phyloP scores from a whole-genome alignment of 768 basidiomycete genomes.

The Candolleomyces efflorescens region DNA sequence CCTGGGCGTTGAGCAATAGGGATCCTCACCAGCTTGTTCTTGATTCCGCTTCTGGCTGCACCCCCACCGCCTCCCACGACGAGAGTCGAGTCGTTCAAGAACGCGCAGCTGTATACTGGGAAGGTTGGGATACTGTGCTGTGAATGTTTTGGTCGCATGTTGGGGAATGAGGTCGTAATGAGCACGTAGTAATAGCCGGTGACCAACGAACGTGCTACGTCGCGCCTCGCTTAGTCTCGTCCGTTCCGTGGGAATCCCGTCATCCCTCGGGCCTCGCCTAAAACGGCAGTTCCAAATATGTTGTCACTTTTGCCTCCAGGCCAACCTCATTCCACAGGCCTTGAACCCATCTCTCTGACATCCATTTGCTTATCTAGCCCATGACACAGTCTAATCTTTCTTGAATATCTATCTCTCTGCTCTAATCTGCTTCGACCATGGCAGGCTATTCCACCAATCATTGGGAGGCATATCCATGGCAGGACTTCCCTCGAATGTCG shows the following conservation, averaged over 20 bases:
- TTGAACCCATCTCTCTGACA: too few species aligned
- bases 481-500: constrained; percentile 50
- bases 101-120: constrained; percentile 86
- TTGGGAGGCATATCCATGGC: not conserved
- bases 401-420: not conserved
- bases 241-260: too few species aligned
- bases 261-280: too few species aligned
- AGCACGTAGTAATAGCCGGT: not conserved
- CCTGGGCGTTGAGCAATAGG: not conserved
- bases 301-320: too few species aligned
- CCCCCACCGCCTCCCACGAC: constrained; percentile 92
- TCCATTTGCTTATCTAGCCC: too few species aligned
- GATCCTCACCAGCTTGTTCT: constrained; percentile 82
- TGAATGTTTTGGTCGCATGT: constrained; percentile 79
- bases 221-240: too few species aligned
- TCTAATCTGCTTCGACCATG: not conserved
- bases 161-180: not conserved
- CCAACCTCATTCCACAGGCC: too few species aligned
- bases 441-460: not conserved
- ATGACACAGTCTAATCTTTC: not conserved
- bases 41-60: constrained; percentile 80
- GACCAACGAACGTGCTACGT: not conserved
- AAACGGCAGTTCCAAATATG: too few species aligned
- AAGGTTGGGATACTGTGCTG: constrained; percentile 75
- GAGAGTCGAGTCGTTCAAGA: constrained; percentile 65